phyloP scores from a whole-genome alignment of 139 green algal genomes.

The Chlamydomonas sphaeroides region DNA sequence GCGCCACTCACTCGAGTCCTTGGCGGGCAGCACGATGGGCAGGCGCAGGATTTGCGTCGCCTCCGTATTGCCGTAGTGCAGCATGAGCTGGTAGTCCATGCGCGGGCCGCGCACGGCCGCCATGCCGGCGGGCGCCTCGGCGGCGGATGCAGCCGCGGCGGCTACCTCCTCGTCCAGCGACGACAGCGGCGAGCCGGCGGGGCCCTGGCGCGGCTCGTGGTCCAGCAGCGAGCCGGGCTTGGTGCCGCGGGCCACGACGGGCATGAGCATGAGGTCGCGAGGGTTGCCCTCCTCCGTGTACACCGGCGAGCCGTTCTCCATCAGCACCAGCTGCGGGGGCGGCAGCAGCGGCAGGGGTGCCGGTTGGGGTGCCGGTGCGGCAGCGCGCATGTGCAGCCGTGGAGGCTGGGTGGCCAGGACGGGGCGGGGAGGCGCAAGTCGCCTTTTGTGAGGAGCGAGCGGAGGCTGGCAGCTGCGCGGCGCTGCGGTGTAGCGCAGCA shows the following conservation, averaged over 20 bases:
- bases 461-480: neutral
- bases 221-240: neutral
- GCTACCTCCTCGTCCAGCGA: neutral
- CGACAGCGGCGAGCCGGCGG: too few species aligned
- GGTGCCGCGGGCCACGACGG: too few species aligned
- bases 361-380: too few species aligned
- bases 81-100: conserved; percentile 31
- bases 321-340: conserved; percentile 11
- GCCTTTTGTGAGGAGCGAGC: neutral
- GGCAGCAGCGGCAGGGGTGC: too few species aligned
- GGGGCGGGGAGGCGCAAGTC: too few species aligned
- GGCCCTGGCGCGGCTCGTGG: neutral
- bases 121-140: neutral
- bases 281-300: conserved; percentile 11
- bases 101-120: too few species aligned
- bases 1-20: neutral
- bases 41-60: conserved; percentile 32
- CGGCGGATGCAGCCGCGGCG: neutral
- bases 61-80: conserved; percentile 6
- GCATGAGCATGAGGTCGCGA: conserved; percentile 33
- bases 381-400: too few species aligned
- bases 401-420: too few species aligned
- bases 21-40: conserved; percentile 24
- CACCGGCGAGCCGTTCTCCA: conserved; percentile 13
- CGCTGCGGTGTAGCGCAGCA: too few species aligned